Evolutionary conservation across 2,329 filamentous ascomycete species (phyloP).

Genomic region (Venturia carpophila): DNA sequence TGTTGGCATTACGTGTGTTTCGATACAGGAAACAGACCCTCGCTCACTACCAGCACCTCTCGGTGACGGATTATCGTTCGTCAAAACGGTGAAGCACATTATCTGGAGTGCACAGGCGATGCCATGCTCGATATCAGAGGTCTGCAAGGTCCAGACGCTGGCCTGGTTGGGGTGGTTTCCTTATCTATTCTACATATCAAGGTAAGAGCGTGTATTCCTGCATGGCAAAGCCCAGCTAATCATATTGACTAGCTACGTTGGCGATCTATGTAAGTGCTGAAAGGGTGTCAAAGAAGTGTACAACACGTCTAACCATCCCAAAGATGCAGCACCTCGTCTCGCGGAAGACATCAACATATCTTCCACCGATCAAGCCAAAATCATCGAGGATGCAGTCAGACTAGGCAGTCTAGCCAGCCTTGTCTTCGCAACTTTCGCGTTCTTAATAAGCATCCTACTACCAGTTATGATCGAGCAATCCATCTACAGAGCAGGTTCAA

Average conservation of each 20-base stretch:
- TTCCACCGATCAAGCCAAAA: neutral
- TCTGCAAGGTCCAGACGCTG: conserved; percentile 56
- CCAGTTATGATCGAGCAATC: conserved; percentile 18
- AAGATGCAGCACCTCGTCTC: conserved; percentile 17
- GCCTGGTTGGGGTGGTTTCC: conserved; percentile 32
- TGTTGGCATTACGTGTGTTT: conserved; percentile 12
- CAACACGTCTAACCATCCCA: neutral
- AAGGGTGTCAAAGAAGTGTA: neutral
- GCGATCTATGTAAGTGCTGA: conserved; percentile 9
- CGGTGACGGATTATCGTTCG: neutral
- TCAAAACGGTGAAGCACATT: conserved; percentile 17
- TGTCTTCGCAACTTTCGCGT: conserved; percentile 12
- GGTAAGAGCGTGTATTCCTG: conserved; percentile 20
- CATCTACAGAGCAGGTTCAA: neutral
- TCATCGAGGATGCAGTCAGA: conserved; percentile 17
- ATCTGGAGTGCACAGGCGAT: conserved; percentile 15
- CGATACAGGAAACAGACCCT: conserved; percentile 14
- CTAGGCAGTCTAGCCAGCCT: conserved; percentile 16
- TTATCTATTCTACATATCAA: conserved; percentile 31
- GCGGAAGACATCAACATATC: conserved; percentile 7
- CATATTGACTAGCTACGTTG: conserved; percentile 10
- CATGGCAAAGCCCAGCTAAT: neutral
- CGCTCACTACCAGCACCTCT: neutral
- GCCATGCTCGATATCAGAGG: conserved; percentile 18
- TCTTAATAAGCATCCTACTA: conserved; percentile 12